Base-by-base conservation (phyloP, 2,329 filamentous ascomycete species). In the Sclerotinia trifoliorum region DNA sequence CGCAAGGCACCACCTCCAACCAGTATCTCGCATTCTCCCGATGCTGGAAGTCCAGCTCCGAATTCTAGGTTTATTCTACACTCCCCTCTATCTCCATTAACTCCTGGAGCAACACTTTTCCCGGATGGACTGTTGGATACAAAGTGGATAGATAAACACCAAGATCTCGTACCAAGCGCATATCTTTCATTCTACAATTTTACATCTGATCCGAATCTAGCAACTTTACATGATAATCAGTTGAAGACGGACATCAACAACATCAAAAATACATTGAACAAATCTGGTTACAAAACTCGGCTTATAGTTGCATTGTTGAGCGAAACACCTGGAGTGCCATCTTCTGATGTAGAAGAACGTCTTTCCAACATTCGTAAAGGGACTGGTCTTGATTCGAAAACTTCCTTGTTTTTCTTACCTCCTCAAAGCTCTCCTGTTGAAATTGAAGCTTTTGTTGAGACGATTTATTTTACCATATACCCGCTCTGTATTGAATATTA, bases 61-160 rank as follows among this genome's bases (percentile, higher is more conserved):
- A 78, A 80, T 49, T 78, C 82, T 32, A 79, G 83, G 24, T 80
- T 84, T 69, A 81, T 88, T n/a, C 81, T 97, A 5, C 94, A 98
- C 79, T 98, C 95, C 17, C 92, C 94, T 1, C 88, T 97, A 73
- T 98, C 95, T 2, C 95, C 94, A 0, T 83, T 98, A 42, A 95
- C 91, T 51, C 93, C 94, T 4, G 85, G 85, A 10, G 97, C 94
- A 10, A 83, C 88, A 2, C 84, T 96, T 3, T 98, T 95, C 77
- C 94, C 94, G 10, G 95, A 98, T 80, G 95, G 94, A 5, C 82
- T 97, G 69, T 88, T 97, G 77, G 88, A 93, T 70, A 85, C 89
- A 26, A 80, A 86, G 70, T 99, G 94, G 94, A 83, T 96, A 66
- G 86, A 87, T 69, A 99, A 98, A 78, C 94, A 98, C 78, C 94